Evolutionary conservation across 441 rosid species (phyloP).

Genomic region (Aquilaria agallochum): DNA sequence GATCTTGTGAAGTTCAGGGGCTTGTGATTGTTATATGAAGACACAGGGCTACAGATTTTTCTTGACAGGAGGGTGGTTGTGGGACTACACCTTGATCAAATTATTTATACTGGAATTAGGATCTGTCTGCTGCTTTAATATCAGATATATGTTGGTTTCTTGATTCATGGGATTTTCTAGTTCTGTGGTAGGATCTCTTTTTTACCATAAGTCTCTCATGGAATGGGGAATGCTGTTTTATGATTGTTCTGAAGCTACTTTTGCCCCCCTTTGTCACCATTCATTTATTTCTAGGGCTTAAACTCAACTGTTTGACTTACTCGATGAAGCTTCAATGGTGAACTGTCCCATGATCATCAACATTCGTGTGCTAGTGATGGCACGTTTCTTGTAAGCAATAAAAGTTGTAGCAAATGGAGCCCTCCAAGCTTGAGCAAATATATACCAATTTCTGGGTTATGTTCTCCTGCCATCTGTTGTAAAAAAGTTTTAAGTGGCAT

Average conservation of each 20-base stretch:
- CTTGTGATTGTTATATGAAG: slow-evolving; percentile 14
- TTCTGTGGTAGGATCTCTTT: slow-evolving; percentile 13
- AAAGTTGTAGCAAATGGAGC: slow-evolving; percentile 5
- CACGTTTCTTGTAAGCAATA: slow-evolving; percentile 11
- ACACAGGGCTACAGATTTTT: slow-evolving; percentile 12
- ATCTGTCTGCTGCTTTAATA: slow-evolving; percentile 14
- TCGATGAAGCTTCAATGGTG: slow-evolving; percentile 15
- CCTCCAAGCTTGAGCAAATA: slow-evolving; percentile 10
- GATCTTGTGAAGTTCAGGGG: slow-evolving; percentile 11
- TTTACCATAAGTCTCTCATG: neutral
- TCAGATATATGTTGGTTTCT: slow-evolving; percentile 8
- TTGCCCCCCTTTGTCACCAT: slow-evolving; percentile 4
- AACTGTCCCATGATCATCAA: slow-evolving; percentile 7
- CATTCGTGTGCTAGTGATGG: slow-evolving; percentile 3
- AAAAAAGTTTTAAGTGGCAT: slow-evolving; percentile 5
- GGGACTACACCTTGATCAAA: slow-evolving; percentile 5
- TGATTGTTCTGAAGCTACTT: slow-evolving; percentile 15
- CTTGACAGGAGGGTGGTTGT: slow-evolving; percentile 9
- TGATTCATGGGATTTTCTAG: slow-evolving; percentile 9
- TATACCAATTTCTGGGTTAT: neutral
- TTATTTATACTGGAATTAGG: slow-evolving; percentile 7
- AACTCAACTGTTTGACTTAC: slow-evolving; percentile 16
- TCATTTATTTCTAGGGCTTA: slow-evolving; percentile 14
- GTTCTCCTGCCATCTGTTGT: neutral
- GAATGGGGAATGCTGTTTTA: slow-evolving; percentile 1